Evolutionary conservation across 179 eudicot species (phyloP).

Genomic region (Beta lomatogona): DNA sequence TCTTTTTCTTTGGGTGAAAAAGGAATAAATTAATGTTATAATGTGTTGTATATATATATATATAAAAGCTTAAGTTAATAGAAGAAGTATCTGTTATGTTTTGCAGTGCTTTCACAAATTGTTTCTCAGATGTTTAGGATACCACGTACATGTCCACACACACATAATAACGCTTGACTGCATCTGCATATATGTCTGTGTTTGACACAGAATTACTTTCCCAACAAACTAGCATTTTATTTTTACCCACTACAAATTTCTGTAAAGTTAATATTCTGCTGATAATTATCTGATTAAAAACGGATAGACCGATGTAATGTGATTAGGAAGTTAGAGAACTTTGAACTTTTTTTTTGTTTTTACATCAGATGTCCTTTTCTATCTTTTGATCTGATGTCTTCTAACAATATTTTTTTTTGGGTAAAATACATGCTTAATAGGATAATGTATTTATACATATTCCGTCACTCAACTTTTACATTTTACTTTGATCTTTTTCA

Average conservation of each 20-base stretch:
- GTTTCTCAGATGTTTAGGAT: no score
- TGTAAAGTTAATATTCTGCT: not conserved
- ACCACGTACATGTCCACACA: no score
- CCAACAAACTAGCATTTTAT: not conserved
- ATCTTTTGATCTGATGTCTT: conserved; percentile 19
- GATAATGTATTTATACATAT: conserved; percentile 14
- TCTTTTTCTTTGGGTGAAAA: no score
- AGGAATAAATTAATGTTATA: no score
- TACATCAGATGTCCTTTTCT: conserved; percentile 17
- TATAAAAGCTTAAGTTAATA: no score
- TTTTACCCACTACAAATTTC: not conserved
- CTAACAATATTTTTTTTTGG: not conserved
- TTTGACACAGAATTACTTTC: conserved; percentile 1
- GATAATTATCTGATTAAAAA: not conserved
- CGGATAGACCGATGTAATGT: conserved; percentile 8
- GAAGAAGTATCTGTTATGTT: no score
- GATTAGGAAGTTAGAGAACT: conserved; percentile 23
- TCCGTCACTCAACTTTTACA: conserved; percentile 3
- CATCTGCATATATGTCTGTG: not conserved
- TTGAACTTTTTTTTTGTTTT: conserved; percentile 3
- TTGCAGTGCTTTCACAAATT: no score
- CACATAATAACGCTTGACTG: not conserved
- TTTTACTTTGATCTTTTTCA: conserved; percentile 23
- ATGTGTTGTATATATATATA: no score
- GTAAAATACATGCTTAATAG: conserved; percentile 13